Conservation (phyloP, 805 yeast genomes). For the Starmerella etchellsii region DNA sequence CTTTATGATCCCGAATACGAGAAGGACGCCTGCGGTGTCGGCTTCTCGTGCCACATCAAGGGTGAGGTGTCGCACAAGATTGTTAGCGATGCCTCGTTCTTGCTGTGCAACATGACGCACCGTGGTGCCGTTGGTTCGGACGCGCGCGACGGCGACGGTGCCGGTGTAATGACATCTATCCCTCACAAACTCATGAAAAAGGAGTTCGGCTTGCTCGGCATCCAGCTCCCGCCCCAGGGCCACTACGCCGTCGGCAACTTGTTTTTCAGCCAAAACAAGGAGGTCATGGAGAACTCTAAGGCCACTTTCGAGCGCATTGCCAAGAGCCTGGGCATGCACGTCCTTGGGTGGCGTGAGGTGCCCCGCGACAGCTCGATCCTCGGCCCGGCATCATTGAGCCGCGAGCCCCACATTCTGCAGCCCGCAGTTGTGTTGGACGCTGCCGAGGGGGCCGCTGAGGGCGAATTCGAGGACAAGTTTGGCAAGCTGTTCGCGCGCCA, state of each 20-base stretch:
- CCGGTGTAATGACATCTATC: constrained; percentile 86
- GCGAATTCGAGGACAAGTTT: constrained; percentile 37
- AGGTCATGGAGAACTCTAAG: constrained; percentile 55
- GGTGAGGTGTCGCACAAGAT: constrained; percentile 81
- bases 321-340: constrained; percentile 56
- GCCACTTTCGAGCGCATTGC: constrained; percentile 76
- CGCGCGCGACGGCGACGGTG: constrained; percentile 97
- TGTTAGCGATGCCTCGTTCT: constrained; percentile 71
- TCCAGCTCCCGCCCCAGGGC: constrained; percentile 61
- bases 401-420: constrained; percentile 85
- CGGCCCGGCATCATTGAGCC: constrained; percentile 86
- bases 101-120: constrained; percentile 95
- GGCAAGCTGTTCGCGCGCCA: constrained; percentile 66
- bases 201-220: constrained; percentile 63
- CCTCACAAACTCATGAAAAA: constrained; percentile 79
- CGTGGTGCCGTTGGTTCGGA: constrained; percentile 96
- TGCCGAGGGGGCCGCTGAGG: constrained; percentile 32
- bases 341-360: constrained; percentile 88
- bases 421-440: constrained; percentile 72
- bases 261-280: constrained; percentile 76
- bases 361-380: constrained; percentile 89
- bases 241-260: constrained; percentile 93
- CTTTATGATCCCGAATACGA: constrained; percentile 88
- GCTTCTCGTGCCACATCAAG: constrained; percentile 89
- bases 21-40: constrained; percentile 98